These are phyloP conservation scores for Cyamopsis tetragonoloba DNA, from an alignment of 306 rosid genomes.

Conservation along the genomic window DNA sequence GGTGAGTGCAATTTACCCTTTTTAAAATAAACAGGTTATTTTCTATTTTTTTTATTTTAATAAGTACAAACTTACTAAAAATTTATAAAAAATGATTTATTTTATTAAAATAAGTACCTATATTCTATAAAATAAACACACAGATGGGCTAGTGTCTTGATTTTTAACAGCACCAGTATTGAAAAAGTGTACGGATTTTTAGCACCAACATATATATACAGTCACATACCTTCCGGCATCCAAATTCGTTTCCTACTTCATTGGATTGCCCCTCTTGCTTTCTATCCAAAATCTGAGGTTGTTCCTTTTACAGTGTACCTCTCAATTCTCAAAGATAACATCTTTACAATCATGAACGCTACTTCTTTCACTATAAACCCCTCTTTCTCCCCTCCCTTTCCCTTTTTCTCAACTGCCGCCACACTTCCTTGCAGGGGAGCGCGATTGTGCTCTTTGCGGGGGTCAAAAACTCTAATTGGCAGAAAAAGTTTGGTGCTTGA, in stretches of 20 bases:
- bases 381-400: conserved; percentile 44
- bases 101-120: too few species aligned
- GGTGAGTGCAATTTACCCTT: too few species aligned
- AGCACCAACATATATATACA: background rate
- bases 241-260: background rate
- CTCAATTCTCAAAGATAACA: background rate
- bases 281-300: conserved; percentile 11
- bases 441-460: conserved; percentile 27
- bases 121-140: too few species aligned
- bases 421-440: conserved; percentile 19
- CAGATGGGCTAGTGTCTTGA: too few species aligned
- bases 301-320: conserved; percentile 2
- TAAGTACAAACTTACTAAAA: too few species aligned
- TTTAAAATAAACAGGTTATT: too few species aligned
- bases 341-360: conserved; percentile 31
- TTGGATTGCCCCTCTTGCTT: conserved; percentile 2
- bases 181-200: background rate
- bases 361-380: conserved; percentile 59
- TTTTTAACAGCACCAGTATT: too few species aligned
- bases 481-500: conserved; percentile 35
- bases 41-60: too few species aligned
- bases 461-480: conserved; percentile 9
- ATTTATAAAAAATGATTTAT: too few species aligned
- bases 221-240: background rate
- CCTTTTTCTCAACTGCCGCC: conserved; percentile 25